phyloP scores from a whole-genome alignment of 768 basidiomycete species.

The Tulasnella calospora region DNA sequence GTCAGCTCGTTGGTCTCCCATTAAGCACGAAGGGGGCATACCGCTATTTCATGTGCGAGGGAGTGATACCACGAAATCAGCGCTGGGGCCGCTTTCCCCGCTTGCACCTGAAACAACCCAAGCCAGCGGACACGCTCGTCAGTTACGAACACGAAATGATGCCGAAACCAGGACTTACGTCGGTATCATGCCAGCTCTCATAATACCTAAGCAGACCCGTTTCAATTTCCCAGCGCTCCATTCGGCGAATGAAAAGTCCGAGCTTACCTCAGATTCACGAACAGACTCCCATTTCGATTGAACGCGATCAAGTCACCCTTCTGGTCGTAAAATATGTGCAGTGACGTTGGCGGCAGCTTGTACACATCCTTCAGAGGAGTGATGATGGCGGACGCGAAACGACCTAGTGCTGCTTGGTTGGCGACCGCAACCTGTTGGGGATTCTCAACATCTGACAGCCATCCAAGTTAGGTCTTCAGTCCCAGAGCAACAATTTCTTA shows the following conservation, averaged over 20 bases:
- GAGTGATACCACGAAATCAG: slow-evolving; percentile 89
- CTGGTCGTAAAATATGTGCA: slow-evolving; percentile 85
- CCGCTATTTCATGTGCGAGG: slow-evolving; percentile 84
- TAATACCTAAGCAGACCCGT: slow-evolving; percentile 49
- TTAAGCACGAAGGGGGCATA: slow-evolving; percentile 8
- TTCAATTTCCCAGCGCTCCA: background rate
- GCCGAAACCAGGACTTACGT: slow-evolving; percentile 18
- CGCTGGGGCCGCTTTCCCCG: slow-evolving; percentile 54
- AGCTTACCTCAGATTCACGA: slow-evolving; percentile 59
- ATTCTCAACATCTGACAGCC: slow-evolving; percentile 52
- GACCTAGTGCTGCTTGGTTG: slow-evolving; percentile 52
- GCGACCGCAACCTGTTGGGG: slow-evolving; percentile 46
- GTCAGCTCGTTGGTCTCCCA: background rate
- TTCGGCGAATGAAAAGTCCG: background rate
- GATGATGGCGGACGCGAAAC: slow-evolving; percentile 65
- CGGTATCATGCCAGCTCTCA: slow-evolving; percentile 76
- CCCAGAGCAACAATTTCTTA: background rate
- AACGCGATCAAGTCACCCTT: slow-evolving; percentile 85
- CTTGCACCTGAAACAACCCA: slow-evolving; percentile 44
- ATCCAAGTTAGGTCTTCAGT: background rate
- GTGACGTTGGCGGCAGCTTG: slow-evolving; percentile 60
- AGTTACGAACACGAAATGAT: background rate
- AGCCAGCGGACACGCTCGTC: too few relatives aligned
- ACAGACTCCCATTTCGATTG: slow-evolving; percentile 83
- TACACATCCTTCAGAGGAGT: slow-evolving; percentile 64